Conservation (phyloP, 176 grass and related monocot genomes). For the Stipa capillata region DNA sequence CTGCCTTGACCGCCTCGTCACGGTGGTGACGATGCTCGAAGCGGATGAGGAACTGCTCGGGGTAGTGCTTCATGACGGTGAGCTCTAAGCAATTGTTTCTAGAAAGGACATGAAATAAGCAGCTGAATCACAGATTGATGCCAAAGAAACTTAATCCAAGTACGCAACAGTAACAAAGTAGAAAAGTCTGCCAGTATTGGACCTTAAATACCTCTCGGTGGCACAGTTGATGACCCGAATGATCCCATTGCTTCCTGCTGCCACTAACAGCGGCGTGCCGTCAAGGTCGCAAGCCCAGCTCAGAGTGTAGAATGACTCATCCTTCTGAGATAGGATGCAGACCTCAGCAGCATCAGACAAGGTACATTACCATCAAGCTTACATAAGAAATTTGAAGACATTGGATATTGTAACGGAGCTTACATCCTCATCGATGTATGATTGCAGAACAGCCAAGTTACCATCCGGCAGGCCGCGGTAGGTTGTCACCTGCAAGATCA, state of each 20-base stretch:
- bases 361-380: not conserved
- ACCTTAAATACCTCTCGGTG: slow-evolving; percentile 78
- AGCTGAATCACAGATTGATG: not conserved
- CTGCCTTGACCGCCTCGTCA: no score
- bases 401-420: not conserved
- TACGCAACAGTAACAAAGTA: not conserved
- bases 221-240: slow-evolving; percentile 81
- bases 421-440: slow-evolving; percentile 82
- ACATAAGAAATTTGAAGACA: not conserved
- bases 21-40: no score
- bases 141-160: not conserved
- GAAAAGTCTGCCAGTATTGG: not conserved
- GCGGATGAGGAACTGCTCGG: no score
- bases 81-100: not conserved
- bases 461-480: slow-evolving; percentile 79
- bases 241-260: slow-evolving; percentile 57
- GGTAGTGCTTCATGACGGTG: no score
- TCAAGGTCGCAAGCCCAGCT: slow-evolving; percentile 79
- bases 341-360: slow-evolving; percentile 15
- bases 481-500: slow-evolving; percentile 59
- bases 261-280: slow-evolving; percentile 66
- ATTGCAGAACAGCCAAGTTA: slow-evolving; percentile 62
- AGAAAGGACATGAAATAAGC: not conserved
- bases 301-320: slow-evolving; percentile 87
- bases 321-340: slow-evolving; percentile 41